phyloP scores from a whole-genome alignment of 208 protist species.

The Wallacemonas rigidus region DNA sequence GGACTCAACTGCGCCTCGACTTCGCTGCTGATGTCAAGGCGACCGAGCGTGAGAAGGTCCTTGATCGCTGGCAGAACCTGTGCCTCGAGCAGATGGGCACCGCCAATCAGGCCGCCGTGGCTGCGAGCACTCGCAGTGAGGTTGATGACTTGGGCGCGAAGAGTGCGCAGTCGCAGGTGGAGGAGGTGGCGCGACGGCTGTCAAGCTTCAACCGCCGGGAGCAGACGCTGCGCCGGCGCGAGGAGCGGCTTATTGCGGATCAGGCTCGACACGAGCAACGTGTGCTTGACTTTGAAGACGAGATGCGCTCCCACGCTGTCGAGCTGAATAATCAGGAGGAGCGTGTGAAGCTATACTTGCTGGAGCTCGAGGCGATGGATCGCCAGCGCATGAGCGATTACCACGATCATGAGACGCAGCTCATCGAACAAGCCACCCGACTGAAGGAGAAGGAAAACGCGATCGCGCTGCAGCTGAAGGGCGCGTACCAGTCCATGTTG shows the following conservation, averaged over 20 bases:
- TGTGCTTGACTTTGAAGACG: slow-evolving; percentile 37
- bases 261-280: slow-evolving; percentile 38
- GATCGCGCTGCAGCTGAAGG: slow-evolving; percentile 24
- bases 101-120: slow-evolving; percentile 10
- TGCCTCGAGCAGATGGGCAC: slow-evolving; percentile 30
- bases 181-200: slow-evolving; percentile 29
- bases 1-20: slow-evolving; percentile 30
- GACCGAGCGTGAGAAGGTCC: slow-evolving; percentile 27
- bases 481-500: slow-evolving; percentile 32
- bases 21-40: slow-evolving; percentile 35
- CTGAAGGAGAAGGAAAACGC: slow-evolving; percentile 28
- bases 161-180: slow-evolving; percentile 18
- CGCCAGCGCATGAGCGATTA: slow-evolving; percentile 42
- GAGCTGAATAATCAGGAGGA: slow-evolving; percentile 46
- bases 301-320: slow-evolving; percentile 26
- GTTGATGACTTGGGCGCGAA: background rate
- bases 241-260: slow-evolving; percentile 41
- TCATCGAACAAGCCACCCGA: slow-evolving; percentile 38
- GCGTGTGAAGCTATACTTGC: slow-evolving; percentile 44
- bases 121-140: background rate
- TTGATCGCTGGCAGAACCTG: slow-evolving; percentile 40
- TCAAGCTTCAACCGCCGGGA: slow-evolving; percentile 29
- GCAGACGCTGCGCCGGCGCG: slow-evolving; percentile 32
- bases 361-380: slow-evolving; percentile 58
- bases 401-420: slow-evolving; percentile 34